phyloP scores from a whole-genome alignment of 2,329 filamentous ascomycete genomes.

The Ophiostoma fasciatum region DNA sequence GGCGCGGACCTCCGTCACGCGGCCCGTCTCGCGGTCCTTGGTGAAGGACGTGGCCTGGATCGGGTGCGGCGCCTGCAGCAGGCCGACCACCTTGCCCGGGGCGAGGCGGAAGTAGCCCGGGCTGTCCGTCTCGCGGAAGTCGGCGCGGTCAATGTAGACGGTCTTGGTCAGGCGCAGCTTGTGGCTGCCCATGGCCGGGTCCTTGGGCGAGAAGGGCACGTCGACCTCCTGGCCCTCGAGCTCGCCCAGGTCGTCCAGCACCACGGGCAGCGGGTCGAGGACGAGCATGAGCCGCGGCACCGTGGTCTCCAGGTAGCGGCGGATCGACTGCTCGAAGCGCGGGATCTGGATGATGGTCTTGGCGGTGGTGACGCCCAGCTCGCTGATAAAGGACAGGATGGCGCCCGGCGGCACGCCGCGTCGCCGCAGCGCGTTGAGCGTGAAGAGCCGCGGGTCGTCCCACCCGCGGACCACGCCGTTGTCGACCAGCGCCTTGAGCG shows the following conservation, averaged over 20 bases:
- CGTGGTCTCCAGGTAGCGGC: constrained; percentile 73
- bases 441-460: constrained; percentile 86
- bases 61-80: constrained; percentile 55
- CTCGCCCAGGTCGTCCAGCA: constrained; percentile 65
- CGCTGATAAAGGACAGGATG: constrained; percentile 78
- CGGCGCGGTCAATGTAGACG: constrained; percentile 70
- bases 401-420: constrained; percentile 80
- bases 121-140: constrained; percentile 60
- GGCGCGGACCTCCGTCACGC: constrained; percentile 45
- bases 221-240: constrained; percentile 46
- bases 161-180: constrained; percentile 53
- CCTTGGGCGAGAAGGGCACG: constrained; percentile 71
- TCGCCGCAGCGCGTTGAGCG: constrained; percentile 68
- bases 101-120: constrained; percentile 67
- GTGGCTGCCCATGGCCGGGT: constrained; percentile 50
- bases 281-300: constrained; percentile 84
- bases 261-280: constrained; percentile 67
- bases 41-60: constrained; percentile 54
- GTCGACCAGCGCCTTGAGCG: constrained; percentile 65
- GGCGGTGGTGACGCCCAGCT: constrained; percentile 78
- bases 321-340: constrained; percentile 74
- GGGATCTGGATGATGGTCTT: constrained; percentile 64
- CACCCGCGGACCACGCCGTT: constrained; percentile 66
- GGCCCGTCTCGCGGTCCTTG: constrained; percentile 42
- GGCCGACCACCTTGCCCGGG: constrained; percentile 54